Conservation (phyloP, 1,139 yeast species). For the Geotrichum candidum region DNA sequence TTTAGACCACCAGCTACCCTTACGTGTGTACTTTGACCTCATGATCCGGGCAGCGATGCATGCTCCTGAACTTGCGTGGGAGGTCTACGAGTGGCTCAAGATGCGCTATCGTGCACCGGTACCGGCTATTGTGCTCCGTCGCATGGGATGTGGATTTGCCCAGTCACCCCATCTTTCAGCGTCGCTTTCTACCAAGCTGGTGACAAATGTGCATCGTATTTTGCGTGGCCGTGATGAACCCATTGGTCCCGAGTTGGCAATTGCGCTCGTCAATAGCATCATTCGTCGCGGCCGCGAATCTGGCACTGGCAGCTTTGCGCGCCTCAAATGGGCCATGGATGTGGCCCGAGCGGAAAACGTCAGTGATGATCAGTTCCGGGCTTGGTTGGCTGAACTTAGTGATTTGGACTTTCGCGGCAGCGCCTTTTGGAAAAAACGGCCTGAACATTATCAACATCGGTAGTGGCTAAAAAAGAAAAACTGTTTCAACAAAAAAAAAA, state of each 20-base stretch:
- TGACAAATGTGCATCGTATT: slow-evolving; percentile 18
- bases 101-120: slow-evolving; percentile 13
- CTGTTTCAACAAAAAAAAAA: no score
- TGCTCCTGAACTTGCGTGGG: neutral
- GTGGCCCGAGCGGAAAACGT: slow-evolving; percentile 22
- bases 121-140: slow-evolving; percentile 19
- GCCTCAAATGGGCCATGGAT: slow-evolving; percentile 25
- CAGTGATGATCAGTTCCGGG: slow-evolving; percentile 14
- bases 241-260: slow-evolving; percentile 15
- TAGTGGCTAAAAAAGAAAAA: neutral
- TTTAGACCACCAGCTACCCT: neutral
- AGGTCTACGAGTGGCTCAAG: slow-evolving; percentile 18
- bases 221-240: slow-evolving; percentile 18
- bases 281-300: neutral
- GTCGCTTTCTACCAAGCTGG: slow-evolving; percentile 20
- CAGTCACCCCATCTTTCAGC: slow-evolving; percentile 18
- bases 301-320: slow-evolving; percentile 21
- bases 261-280: slow-evolving; percentile 12
- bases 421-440: neutral
- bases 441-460: neutral
- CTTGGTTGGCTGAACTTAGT: slow-evolving; percentile 18
- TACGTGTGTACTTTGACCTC: slow-evolving; percentile 9
- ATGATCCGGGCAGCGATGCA: slow-evolving; percentile 8
- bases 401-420: slow-evolving; percentile 7
- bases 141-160: slow-evolving; percentile 22